Percentiles rank a stretch among this genome's conserved stretches.
phyloP scores from a whole-genome alignment of 2,329 filamentous ascomycete genomes.

The Aureobasidium sp. region DNA sequence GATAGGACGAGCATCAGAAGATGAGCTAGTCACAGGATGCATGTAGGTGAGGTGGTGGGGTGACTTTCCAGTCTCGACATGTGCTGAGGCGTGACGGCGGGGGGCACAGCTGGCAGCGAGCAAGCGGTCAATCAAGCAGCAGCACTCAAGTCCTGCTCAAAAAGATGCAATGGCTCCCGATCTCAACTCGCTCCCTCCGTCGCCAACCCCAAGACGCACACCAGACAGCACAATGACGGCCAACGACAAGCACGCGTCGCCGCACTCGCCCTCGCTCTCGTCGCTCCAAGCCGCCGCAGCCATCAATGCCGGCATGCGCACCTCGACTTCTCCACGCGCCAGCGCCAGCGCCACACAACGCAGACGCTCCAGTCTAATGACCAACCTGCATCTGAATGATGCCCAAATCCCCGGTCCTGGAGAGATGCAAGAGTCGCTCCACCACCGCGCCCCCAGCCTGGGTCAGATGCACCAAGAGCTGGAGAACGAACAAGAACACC shows the following conservation, averaged over 20 bases:
- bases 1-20: background rate
- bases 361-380: conserved; percentile 60
- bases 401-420: conserved; percentile 57
- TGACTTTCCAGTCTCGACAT: background rate
- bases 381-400: conserved; percentile 67
- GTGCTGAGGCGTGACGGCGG: background rate
- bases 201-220: conserved; percentile 25
- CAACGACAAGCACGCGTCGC: conserved; percentile 40
- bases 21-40: background rate
- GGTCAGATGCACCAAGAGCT: conserved; percentile 72
- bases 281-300: conserved; percentile 65
- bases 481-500: conserved; percentile 69
- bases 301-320: conserved; percentile 51
- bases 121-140: background rate
- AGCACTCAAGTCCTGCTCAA: background rate
- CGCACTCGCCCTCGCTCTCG: conserved; percentile 58
- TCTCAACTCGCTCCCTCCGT: conserved; percentile 50
- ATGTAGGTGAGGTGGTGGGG: background rate
- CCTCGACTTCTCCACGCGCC: conserved; percentile 10
- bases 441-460: conserved; percentile 59
- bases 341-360: conserved; percentile 8
- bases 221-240: background rate
- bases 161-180: conserved; percentile 42
- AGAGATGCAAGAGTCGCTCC: conserved; percentile 50
- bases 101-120: background rate